Evolutionary conservation across 1,284 basidiomycete genomes (phyloP).

Genomic region (Cryptococcus floricola): DNA sequence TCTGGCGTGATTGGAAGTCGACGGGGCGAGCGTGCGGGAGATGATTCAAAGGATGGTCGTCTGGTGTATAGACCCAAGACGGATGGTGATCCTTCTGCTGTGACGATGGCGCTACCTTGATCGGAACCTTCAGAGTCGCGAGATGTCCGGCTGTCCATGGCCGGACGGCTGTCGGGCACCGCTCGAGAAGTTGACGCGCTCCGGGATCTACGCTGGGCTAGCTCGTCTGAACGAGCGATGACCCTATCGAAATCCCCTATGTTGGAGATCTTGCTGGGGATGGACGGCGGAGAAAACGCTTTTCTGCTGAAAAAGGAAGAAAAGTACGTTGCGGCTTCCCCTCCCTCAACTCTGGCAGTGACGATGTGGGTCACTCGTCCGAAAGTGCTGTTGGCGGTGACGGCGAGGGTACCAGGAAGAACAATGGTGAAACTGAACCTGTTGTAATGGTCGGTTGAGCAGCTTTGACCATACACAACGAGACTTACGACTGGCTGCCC

Average conservation of each 20-base stretch:
- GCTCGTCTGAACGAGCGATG: background rate
- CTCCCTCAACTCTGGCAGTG: constrained; percentile 28
- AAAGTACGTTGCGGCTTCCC: constrained; percentile 2
- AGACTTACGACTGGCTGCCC: constrained; percentile 27
- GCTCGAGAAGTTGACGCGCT: background rate
- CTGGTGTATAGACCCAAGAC: background rate
- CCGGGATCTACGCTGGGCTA: background rate
- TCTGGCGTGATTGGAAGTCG: background rate
- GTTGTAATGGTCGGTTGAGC: background rate
- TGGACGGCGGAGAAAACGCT: background rate
- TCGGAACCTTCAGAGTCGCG: background rate
- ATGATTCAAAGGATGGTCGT: background rate
- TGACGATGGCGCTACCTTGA: background rate
- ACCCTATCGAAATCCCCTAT: background rate
- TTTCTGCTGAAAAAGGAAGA: constrained; percentile 9
- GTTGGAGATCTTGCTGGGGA: background rate
- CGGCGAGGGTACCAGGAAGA: constrained; percentile 36
- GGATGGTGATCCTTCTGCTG: background rate
- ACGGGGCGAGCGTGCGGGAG: background rate
- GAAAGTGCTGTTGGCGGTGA: constrained; percentile 28
- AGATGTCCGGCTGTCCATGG: background rate
- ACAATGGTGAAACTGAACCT: constrained; percentile 38
- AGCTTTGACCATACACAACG: constrained; percentile 8
- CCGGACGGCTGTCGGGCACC: background rate
- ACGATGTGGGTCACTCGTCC: constrained; percentile 36